Evolutionary conservation across 2,329 filamentous ascomycete genomes (phyloP), one percentile per base, ranked within the genome.

Genomic region (Talaromyces sp.): DNA sequence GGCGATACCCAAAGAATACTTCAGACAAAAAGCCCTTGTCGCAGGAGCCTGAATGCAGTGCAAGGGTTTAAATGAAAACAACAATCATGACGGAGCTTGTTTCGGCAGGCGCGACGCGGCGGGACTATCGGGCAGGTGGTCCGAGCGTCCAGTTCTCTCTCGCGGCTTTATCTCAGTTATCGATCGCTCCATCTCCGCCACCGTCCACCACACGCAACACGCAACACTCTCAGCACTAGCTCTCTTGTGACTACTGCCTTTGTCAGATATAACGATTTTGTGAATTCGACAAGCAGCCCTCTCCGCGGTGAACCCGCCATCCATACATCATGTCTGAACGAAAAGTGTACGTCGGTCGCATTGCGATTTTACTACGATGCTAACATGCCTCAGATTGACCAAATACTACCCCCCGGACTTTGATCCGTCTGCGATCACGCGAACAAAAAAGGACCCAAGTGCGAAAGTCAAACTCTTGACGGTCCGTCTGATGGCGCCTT

Each of bases 401-500:
- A 77, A 78, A 65, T 75, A 79, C 78, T 87, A 87, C 68, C 77
- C 90, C 77, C 80, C 88, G 4, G 92, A 98, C 75, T 99, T 98
- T 77, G 95, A 99, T 76, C 93, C 93, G 13, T 87, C 87, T 28
- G 88, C 90, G 70, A 85, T 98, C 77, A 83, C 84, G 28, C 87
- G 91, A 19, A 52, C 55, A 17, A 64, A 62, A 47, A 64, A 59
- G 47, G 33, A 39, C 6, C 59, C 55, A 3, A 56, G 59, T 25
- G 59, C 39, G n/a, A 58, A 60, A 15, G 32, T 51, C 17, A 64
- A 64, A 68, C 84, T 92, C 9, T 91, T 96, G 71, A 92, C 89
- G 0, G 92, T 98, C 58, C 88, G 93, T 52, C 82, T 98, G 36
- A 97, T 97, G 92, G 89, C 90, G 0, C 91, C 92, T 4, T 95